Conservation (phyloP, 164 flowering plant species). For the Nymphaea thermarum region DNA sequence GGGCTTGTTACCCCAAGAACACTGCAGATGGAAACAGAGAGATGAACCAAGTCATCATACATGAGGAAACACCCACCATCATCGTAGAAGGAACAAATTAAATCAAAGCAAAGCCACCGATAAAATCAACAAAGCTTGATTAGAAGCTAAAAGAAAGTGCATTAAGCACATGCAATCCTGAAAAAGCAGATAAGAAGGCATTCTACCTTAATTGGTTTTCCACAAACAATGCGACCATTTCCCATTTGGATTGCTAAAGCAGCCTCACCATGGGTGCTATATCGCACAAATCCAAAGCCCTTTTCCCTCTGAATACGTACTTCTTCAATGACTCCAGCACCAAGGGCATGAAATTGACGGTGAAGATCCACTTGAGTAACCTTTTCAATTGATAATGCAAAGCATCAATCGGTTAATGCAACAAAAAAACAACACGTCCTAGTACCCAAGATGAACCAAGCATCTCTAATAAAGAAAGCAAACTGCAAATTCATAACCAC, state of each 20-base stretch:
- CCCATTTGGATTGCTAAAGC: constrained; percentile 85
- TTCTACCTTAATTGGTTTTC: constrained; percentile 74
- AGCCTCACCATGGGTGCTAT: constrained; percentile 76
- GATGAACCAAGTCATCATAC: not conserved
- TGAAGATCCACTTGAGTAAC: constrained; percentile 75
- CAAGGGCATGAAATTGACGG: constrained; percentile 64
- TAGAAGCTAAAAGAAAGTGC: no score
- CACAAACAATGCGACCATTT: constrained; percentile 57
- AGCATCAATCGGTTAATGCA: constrained; percentile 2
- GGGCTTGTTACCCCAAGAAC: constrained; percentile 95
- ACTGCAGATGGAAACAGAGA: constrained; percentile 28
- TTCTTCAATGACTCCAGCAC: constrained; percentile 84
- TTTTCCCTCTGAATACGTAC: constrained; percentile 88
- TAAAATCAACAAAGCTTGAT: no score
- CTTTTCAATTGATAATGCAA: constrained; percentile 23
- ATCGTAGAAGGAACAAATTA: not conserved
- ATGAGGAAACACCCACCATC: not conserved
- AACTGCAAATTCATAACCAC: no score
- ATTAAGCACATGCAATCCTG: no score
- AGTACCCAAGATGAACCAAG: no score
- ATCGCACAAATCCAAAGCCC: constrained; percentile 96
- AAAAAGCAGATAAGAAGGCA: no score
- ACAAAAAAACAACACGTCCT: not conserved
- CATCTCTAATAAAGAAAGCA: no score
- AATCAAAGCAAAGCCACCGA: no score